Evolutionary conservation across 495 filamentous ascomycete genomes (phyloP), one percentile per base, ranked within the genome.

Genomic region (Astrocystis sublimbata): DNA sequence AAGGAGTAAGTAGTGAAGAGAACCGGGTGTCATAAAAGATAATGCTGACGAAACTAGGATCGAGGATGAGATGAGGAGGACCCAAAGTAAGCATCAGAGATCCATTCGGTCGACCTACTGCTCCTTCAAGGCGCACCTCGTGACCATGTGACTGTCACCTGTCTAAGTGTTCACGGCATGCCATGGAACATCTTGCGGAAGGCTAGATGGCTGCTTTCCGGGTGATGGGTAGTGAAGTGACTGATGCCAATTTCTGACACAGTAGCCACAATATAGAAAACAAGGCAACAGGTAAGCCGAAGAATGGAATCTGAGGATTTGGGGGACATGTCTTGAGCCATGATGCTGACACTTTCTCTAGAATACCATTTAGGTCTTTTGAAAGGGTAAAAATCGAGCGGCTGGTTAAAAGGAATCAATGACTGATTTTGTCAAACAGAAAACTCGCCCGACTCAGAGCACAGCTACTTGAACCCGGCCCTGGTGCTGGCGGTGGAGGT

Each of bases 1-100:
- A 99, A 98, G 80, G 92, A 97, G 92, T 94, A 78, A 69, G 88
- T 76, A 6, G 5, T 36, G 8, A 1, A n/a, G 12, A 42, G 19
- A 12, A 10, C 17, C 19, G 15, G 12, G 17, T 3, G 12, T 7
- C 19, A 35, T 38, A 58, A 40, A 9, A 47, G 33, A 15, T 4
- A 13, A 46, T 28, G 12, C 35, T 62, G 60, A 74, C 75, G 40
- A 74, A 65, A 52, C 19, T 64, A 97, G 96, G 86, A 99, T 99
- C 67, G 96, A 99, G 85, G 93, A 94, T 82, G 96, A 99, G 89
- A 99, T 99, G 96, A 86, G 84, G 69, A 90, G 87, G 86, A 99
- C 96, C 71, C 96, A 99, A 79, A 96, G 92, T 94, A 86, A 78
- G 78, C 62, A 49, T 47, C 54, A 56, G 26, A n/a, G 31, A 41